A percentile compares a stretch with the other conserved stretches of the same genome.
phyloP scores from a whole-genome alignment of 495 filamentous ascomycete species.

The Hypoxylon fragiforme region DNA sequence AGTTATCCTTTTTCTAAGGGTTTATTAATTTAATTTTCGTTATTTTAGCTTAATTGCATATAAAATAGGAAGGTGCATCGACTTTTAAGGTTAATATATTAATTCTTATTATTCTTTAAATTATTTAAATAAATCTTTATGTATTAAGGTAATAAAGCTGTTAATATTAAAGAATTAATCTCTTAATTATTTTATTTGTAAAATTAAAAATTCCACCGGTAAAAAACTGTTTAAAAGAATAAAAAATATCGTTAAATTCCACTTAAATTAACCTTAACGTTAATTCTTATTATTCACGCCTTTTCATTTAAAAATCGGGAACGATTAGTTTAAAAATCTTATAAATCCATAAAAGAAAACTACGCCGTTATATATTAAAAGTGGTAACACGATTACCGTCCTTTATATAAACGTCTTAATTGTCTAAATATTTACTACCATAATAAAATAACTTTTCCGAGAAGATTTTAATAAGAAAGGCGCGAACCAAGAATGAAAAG shows the following conservation, averaged over 20 bases:
- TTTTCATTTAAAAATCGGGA: not conserved
- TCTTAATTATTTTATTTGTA: not conserved
- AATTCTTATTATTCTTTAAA: not conserved
- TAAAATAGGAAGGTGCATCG: not conserved
- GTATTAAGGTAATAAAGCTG: not conserved
- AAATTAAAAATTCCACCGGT: not conserved
- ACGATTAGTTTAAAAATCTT: not conserved
- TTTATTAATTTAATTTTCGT: not conserved
- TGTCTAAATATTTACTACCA: not conserved
- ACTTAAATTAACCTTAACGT: not conserved
- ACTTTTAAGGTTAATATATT: not conserved
- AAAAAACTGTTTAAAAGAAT: not conserved
- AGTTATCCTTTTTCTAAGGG: not conserved
- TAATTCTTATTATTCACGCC: too few relatives aligned
- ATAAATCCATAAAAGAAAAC: too few relatives aligned
- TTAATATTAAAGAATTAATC: not conserved
- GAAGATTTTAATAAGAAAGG: too few relatives aligned
- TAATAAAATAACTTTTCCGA: too few relatives aligned
- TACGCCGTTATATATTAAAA: too few relatives aligned
- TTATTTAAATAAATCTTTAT: not conserved
- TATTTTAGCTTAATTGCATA: not conserved
- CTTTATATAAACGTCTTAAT: not conserved
- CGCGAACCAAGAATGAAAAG: too few relatives aligned
- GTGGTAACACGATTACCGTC: not conserved
- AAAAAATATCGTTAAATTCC: not conserved